Base-by-base conservation (phyloP, 2,329 filamentous ascomycete species). In the Exophiala sideris region DNA sequence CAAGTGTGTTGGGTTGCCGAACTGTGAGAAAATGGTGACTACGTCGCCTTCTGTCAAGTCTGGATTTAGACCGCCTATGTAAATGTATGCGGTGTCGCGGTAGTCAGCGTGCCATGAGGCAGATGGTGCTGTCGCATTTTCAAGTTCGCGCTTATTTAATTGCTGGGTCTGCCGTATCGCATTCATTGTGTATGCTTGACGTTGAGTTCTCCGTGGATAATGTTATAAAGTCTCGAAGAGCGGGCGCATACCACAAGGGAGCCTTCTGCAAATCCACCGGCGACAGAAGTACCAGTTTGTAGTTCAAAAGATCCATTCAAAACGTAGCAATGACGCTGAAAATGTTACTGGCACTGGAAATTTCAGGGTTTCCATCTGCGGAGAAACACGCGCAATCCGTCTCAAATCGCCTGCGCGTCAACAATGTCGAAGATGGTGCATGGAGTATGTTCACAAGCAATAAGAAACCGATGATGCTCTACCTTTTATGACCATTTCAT, bases 81-180 rank as follows among this genome's bases (percentile, higher is more conserved):
- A 96, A 69, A 99, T 78, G 71, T 92, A 99, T 56, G 94, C 95
- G 1, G 94, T 97, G 75, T 95, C 94, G 74, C 90, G 89, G 74
- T 97, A 99, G 76, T 99, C 95, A 70, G 87, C 86, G 70, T 97
- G 92, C 92, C 92, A 97, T 53, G 92, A 96, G 60, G 87, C 92
- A 73, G 91, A 85, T 39, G 91, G 86, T 63, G 90, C 91, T 65
- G 91, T 81, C 68, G 87, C 89, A 70, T 90, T 86, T 71, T 96
- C 91, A 58, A 99, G 88, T 73, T 99, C 94, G 64, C 86, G 86
- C 76, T 94, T 90, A 71, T 99, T 99, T 56, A 99, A 87, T 70
- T 87, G 85, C 71, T 95, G 89, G 57, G 96, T 94, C 54, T 91
- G 86, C 64, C 91, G 88, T 64, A 99, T 94, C 64, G 89, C 87